A percentile compares a stretch with the other conserved stretches of the same genome.
Evolutionary conservation across 192 early-diverging fungal genomes (phyloP).

Genomic region (Backusella morwellensis): DNA sequence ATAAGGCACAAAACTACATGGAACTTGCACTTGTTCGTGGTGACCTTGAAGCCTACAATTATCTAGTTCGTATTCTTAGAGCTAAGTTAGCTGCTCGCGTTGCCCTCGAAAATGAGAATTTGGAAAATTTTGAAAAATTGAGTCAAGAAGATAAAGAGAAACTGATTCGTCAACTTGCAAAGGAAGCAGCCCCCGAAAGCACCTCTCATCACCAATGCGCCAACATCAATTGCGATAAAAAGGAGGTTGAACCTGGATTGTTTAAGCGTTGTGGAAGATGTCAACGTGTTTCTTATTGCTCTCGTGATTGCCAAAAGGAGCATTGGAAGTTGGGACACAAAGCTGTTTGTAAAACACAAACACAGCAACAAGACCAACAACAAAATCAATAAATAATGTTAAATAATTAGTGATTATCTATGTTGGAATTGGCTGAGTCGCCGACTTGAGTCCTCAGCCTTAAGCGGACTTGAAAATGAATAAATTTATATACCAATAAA

Average conservation of each 20-base stretch:
- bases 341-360: constrained; percentile 26
- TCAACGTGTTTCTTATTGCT: constrained; percentile 49
- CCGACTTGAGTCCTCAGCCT: too few relatives aligned
- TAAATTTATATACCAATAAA: too few relatives aligned
- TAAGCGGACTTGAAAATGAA: too few relatives aligned
- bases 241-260: constrained; percentile 38
- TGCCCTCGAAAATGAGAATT: constrained; percentile 33
- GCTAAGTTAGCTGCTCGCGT: constrained; percentile 42
- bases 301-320: constrained; percentile 49
- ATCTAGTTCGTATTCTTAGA: constrained; percentile 39
- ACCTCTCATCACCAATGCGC: constrained; percentile 34
- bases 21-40: constrained; percentile 52
- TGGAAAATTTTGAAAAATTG: constrained; percentile 36
- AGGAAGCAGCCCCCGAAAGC: constrained; percentile 28
- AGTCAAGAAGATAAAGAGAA: constrained; percentile 25
- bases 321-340: constrained; percentile 54
- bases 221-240: constrained; percentile 39
- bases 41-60: constrained; percentile 42
- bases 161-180: constrained; percentile 27
- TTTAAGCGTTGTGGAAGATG: constrained; percentile 49
- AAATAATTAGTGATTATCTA: not conserved
- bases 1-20: constrained; percentile 47
- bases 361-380: not conserved
- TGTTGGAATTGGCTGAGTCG: too few relatives aligned
- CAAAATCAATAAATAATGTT: constrained; percentile 4